These are phyloP conservation scores for Stellera chamaejasme DNA, from an alignment of 345 rosid species.

Conservation along the genomic window DNA sequence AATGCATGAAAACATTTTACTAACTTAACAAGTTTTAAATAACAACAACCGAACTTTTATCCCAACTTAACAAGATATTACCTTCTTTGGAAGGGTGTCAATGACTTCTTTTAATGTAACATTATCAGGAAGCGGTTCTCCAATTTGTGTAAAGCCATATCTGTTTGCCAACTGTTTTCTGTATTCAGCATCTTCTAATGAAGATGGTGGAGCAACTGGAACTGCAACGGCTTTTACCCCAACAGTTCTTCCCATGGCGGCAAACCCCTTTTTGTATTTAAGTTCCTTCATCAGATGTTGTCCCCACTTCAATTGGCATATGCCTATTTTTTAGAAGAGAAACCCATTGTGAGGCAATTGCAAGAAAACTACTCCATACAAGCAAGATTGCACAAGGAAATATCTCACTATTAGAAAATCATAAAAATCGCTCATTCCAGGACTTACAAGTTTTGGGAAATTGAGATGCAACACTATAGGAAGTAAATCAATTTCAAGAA, in stretches of 20 bases:
- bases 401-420: no score
- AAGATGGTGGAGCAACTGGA: conserved; percentile 48
- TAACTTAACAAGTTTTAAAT: background rate
- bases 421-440: no score
- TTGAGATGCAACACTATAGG: no score
- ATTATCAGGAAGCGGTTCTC: conserved; percentile 74
- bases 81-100: conserved; percentile 80
- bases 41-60: background rate
- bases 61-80: conserved; percentile 10
- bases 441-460: no score
- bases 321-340: conserved; percentile 24
- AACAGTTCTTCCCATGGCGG: conserved; percentile 26
- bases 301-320: conserved; percentile 36
- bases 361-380: no score
- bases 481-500: no score
- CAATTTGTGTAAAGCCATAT: conserved; percentile 83
- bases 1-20: background rate
- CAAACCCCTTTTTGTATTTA: conserved; percentile 18
- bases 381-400: no score
- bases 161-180: conserved; percentile 63
- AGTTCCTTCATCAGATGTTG: conserved; percentile 30
- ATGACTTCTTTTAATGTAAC: conserved; percentile 69
- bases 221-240: conserved; percentile 52
- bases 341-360: no score
- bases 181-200: conserved; percentile 45